These are phyloP conservation scores for Cornus controversa DNA, from an alignment of 148 eudicot genomes.

Conservation along the genomic window DNA sequence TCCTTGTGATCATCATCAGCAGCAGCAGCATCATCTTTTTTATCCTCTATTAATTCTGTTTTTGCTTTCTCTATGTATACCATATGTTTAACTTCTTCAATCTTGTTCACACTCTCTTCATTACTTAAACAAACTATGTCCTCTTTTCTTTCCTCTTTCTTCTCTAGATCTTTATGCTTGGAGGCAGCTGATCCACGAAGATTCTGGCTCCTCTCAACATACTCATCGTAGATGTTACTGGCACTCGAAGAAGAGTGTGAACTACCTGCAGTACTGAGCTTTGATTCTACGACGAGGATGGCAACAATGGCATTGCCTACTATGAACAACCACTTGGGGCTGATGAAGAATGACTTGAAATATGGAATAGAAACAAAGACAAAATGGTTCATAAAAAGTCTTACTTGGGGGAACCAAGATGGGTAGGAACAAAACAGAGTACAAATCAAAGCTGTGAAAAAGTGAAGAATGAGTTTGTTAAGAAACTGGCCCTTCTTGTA, in stretches of 20 bases:
- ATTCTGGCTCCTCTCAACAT: neutral
- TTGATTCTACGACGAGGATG: slow-evolving; percentile 10
- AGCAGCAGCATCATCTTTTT: too few species aligned
- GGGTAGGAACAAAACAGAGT: slow-evolving; percentile 7
- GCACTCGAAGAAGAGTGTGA: neutral
- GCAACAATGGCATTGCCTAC: slow-evolving; percentile 11
- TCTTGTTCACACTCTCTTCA: neutral
- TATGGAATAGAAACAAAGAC: slow-evolving; percentile 4
- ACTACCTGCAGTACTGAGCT: neutral
- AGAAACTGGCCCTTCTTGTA: slow-evolving; percentile 1
- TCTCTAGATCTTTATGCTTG: too few species aligned
- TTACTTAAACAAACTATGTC: neutral
- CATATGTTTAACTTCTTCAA: neutral
- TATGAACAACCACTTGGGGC: slow-evolving; percentile 11
- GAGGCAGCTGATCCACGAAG: too few species aligned
- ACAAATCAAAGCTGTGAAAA: neutral
- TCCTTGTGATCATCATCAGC: neutral
- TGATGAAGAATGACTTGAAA: slow-evolving; percentile 5
- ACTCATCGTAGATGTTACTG: neutral
- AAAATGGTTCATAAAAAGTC: neutral
- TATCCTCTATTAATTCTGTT: neutral
- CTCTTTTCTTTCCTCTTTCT: neutral
- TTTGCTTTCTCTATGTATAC: neutral
- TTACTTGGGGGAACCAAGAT: slow-evolving; percentile 2
- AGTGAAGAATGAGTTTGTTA: neutral